These are phyloP conservation scores for Tylopilus rubrobrunneus DNA, from an alignment of 768 basidiomycete genomes.

Conservation along the genomic window DNA sequence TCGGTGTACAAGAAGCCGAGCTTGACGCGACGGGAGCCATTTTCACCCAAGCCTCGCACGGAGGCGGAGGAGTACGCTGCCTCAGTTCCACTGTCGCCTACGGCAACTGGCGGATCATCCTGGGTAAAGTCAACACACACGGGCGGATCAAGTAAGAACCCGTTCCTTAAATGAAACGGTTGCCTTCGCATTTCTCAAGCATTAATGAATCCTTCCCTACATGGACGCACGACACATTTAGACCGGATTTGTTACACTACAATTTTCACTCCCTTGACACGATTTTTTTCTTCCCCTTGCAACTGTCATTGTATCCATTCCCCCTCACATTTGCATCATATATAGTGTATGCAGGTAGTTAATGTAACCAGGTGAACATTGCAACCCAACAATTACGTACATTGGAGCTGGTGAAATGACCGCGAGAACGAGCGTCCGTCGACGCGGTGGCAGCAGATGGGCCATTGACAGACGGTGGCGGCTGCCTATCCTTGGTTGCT, in stretches of 20 bases:
- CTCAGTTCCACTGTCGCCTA: constrained; percentile 38
- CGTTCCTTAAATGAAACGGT: constrained; percentile 43
- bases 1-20: constrained; percentile 32
- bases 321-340: constrained; percentile 14
- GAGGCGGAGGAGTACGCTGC: constrained; percentile 61
- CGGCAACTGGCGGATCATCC: constrained; percentile 34
- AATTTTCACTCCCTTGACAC: constrained; percentile 3
- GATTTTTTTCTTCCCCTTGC: constrained; percentile 7
- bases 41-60: constrained; percentile 35
- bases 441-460: constrained; percentile 2
- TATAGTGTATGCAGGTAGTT: constrained; percentile 14
- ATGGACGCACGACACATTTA: constrained; percentile 24
- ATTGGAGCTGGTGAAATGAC: constrained; percentile 19
- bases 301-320: constrained; percentile 17
- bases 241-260: constrained; percentile 11
- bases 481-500: constrained; percentile 10
- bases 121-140: constrained; percentile 42
- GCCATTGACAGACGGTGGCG: constrained; percentile 6
- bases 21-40: constrained; percentile 25
- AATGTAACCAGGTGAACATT: constrained; percentile 22
- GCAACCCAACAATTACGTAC: constrained; percentile 13
- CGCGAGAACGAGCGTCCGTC: constrained; percentile 20
- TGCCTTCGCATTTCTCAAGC: constrained; percentile 4
- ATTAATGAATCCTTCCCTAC: constrained; percentile 16
- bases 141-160: constrained; percentile 52